Percentiles rank a stretch among this genome's conserved stretches.
Conservation (phyloP, 2,329 filamentous ascomycete genomes). For the Rachicladosporium sp. region DNA sequence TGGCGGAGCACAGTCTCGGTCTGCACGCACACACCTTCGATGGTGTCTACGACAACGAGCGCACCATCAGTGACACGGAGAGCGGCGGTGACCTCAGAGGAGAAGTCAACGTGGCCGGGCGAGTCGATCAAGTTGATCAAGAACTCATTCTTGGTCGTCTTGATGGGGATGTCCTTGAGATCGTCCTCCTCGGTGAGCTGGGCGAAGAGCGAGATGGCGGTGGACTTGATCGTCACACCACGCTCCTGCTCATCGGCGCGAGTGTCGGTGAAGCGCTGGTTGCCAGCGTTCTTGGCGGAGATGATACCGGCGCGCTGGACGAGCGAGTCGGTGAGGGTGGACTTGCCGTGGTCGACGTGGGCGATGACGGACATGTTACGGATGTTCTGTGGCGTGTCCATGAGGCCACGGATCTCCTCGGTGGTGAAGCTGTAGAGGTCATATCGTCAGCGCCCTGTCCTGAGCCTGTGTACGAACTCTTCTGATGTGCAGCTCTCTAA, state of each 20-base stretch:
- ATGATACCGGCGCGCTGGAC: conserved; percentile 99
- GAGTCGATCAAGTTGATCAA: conserved; percentile 99
- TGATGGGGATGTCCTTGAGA: conserved; percentile 85
- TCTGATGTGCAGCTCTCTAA: too few relatives aligned
- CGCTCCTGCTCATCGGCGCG: conserved; percentile 97
- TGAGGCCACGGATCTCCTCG: conserved; percentile 63
- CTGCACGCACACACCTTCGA: conserved; percentile 99
- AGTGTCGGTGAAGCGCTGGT: conserved; percentile 92
- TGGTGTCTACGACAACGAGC: conserved; percentile 98
- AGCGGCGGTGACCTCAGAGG: conserved; percentile 96
- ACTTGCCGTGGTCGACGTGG: conserved; percentile 99
- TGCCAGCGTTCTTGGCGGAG: conserved; percentile 92
- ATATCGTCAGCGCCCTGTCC: conserved; percentile 36
- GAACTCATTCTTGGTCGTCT: conserved; percentile 88
- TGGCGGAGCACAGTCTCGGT: conserved; percentile 99
- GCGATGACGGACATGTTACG: conserved; percentile 99
- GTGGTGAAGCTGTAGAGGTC: conserved; percentile 74
- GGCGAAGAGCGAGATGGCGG: conserved; percentile 96
- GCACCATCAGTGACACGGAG: conserved; percentile 99
- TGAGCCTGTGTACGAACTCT: neutral
- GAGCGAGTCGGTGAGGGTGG: conserved; percentile 97
- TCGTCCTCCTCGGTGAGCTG: conserved; percentile 70
- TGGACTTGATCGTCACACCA: conserved; percentile 99
- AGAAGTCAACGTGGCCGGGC: conserved; percentile 99
- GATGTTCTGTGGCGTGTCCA: conserved; percentile 68